phyloP scores from a whole-genome alignment of 31 red algal genomes.

The Endocladia muricata region DNA sequence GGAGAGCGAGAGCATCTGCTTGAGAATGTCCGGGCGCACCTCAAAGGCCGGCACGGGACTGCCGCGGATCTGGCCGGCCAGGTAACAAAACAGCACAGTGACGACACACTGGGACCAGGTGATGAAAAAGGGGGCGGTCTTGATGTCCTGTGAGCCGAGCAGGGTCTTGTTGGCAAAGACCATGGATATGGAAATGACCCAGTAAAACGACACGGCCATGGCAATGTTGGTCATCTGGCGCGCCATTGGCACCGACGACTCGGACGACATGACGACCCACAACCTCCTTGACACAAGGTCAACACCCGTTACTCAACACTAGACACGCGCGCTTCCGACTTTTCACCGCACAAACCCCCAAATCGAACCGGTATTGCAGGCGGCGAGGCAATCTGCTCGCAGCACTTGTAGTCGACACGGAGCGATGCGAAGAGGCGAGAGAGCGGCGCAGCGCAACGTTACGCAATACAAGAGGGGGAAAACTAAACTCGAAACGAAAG shows the following conservation, averaged over 20 bases:
- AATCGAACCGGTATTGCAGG: too few species aligned
- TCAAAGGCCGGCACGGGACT: slow-evolving; percentile 79
- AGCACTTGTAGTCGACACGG: too few species aligned
- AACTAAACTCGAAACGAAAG: too few species aligned
- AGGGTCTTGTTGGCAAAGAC: slow-evolving; percentile 97
- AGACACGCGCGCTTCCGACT: too few species aligned
- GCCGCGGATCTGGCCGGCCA: slow-evolving; percentile 44
- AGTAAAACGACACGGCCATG: slow-evolving; percentile 86
- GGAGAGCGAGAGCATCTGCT: slow-evolving; percentile 85
- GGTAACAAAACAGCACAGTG: slow-evolving; percentile 72
- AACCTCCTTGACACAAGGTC: too few species aligned
- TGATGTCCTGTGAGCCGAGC: slow-evolving; percentile 65
- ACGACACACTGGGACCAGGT: slow-evolving; percentile 97
- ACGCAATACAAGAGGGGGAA: too few species aligned
- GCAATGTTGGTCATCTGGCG: slow-evolving; percentile 73
- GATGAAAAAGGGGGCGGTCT: slow-evolving; percentile 84
- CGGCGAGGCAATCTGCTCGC: too few species aligned
- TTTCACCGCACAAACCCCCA: too few species aligned
- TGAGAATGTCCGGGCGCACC: slow-evolving; percentile 54
- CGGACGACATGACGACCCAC: slow-evolving; percentile 26
- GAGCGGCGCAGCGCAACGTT: too few species aligned
- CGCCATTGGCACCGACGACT: slow-evolving; percentile 26
- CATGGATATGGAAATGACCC: slow-evolving; percentile 95
- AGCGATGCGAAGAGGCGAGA: too few species aligned
- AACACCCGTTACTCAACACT: too few species aligned